phyloP scores from a whole-genome alignment of 805 yeast genomes.

The Tetrapisispora namnaoensis region DNA sequence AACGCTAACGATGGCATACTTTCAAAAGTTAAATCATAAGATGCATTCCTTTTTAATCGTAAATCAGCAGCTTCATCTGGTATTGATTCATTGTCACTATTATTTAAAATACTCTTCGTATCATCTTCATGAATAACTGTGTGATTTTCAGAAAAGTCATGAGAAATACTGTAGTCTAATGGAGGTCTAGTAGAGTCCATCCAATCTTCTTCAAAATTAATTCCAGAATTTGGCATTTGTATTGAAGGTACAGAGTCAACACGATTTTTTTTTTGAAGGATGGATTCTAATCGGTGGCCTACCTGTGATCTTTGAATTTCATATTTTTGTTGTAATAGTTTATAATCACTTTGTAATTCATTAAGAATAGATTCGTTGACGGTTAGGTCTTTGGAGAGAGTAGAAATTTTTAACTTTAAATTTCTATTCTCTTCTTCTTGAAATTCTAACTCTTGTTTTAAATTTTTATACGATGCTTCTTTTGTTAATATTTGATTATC shows the following conservation, averaged over 20 bases:
- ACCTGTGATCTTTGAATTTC: slow-evolving; percentile 18
- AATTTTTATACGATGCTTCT: slow-evolving; percentile 6
- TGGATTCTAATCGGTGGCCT: slow-evolving; percentile 8
- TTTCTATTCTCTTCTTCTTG: slow-evolving; percentile 1
- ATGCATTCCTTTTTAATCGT: slow-evolving; percentile 1
- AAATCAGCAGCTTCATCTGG: slow-evolving; percentile 24
- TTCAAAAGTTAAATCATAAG: neutral
- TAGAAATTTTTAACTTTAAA: neutral
- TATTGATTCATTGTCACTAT: slow-evolving; percentile 7
- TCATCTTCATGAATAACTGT: neutral
- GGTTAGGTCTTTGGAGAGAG: slow-evolving; percentile 14
- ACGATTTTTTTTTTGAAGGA: neutral
- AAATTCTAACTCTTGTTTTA: slow-evolving; percentile 6
- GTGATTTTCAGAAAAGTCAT: neutral
- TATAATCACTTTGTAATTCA: slow-evolving; percentile 22
- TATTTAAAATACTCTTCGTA: neutral
- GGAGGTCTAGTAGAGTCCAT: neutral
- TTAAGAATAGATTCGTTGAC: neutral
- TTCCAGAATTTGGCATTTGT: neutral
- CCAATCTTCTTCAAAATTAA: slow-evolving; percentile 16
- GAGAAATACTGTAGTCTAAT: neutral
- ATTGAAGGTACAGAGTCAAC: neutral
- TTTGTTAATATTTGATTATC: neutral
- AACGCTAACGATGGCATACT: slow-evolving; percentile 1
- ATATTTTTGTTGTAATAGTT: slow-evolving; percentile 18